Conservation (phyloP, 768 basidiomycete genomes). For the Mycena rebaudengoi region DNA sequence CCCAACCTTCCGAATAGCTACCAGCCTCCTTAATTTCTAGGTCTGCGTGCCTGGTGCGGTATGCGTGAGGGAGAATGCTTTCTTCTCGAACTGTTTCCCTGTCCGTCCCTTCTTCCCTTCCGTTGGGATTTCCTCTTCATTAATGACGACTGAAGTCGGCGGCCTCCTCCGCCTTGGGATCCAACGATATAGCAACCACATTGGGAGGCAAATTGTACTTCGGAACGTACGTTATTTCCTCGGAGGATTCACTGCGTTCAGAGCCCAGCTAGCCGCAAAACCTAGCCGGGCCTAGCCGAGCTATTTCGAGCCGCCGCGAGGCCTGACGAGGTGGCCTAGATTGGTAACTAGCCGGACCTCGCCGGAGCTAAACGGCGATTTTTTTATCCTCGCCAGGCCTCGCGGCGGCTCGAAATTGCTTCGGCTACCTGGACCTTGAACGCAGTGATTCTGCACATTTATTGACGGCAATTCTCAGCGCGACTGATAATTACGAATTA, state of each 20-base stretch:
- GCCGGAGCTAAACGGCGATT: too few species aligned
- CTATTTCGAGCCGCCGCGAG: too few species aligned
- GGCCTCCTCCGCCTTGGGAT: slow-evolving; percentile 28
- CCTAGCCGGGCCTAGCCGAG: too few species aligned
- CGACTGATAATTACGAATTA: slow-evolving; percentile 55
- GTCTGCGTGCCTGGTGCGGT: not conserved
- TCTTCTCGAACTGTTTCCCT: slow-evolving; percentile 12
- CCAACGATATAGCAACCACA: slow-evolving; percentile 46
- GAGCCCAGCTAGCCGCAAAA: too few species aligned
- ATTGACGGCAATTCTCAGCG: slow-evolving; percentile 15
- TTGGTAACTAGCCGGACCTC: too few species aligned
- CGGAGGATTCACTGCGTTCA: too few species aligned
- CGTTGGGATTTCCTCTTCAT: not conserved
- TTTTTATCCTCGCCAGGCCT: too few species aligned
- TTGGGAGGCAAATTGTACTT: slow-evolving; percentile 53
- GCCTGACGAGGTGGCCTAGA: too few species aligned
- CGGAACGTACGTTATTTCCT: slow-evolving; percentile 37
- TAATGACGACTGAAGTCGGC: not conserved
- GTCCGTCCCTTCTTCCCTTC: not conserved
- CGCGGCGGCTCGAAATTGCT: too few species aligned
- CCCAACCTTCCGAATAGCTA: too few species aligned
- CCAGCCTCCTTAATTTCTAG: not conserved
- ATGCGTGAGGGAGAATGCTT: not conserved
- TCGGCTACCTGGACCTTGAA: too few species aligned
- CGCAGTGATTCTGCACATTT: too few species aligned